Base-by-base conservation (phyloP, 371 early-diverging fungal genomes). In the Gilbertella persicaria region DNA sequence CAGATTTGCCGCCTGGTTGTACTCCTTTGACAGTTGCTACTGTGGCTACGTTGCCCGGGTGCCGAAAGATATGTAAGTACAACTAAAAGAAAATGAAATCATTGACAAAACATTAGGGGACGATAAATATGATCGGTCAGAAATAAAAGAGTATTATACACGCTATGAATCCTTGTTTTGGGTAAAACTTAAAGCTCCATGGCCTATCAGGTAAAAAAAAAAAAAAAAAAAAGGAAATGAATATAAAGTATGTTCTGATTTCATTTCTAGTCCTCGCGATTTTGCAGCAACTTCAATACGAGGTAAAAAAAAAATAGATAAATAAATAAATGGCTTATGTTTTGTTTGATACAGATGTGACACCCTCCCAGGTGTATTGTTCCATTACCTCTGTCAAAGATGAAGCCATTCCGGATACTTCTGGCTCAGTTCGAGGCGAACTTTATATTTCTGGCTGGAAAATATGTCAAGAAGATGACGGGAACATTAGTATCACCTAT, bases 381-480 rank as follows among this genome's bases (percentile, higher is more conserved):
- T 54, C 60, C 35, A 63, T 70, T 56, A 44, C 62, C 4, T 69
- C 73, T 29, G 71, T 76, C 1, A 53, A 67, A 38, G 75, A 74
- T 48, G 45, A 59, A 21, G 16, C 40, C 5, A 42, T 59, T 12
- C 71, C 75, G 4, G 58, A 50, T 1, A 60, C 53, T 2, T 38
- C 61, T 9, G 53, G 55, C 4, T 57, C 64, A 28, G 73, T 73
- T 4, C 64, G 77, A 9, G 77, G 65, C 16, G 60, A 60, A 9
- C 40, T 76, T 1, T 50, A 66, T 21, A 55, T 67, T 28, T 73
- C 69, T 8, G 76, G 77, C 5, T 76, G 77, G 77, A 76, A 69
- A 53, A 16, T 66, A 2, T 45, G 47, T 37, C 42, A 60, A 51
- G 40, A 30, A 10, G 51, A 49, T 1, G 62, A 53, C 7, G 36